Conservation (phyloP, 2,329 filamentous ascomycete species). For the Amauroascus verrucosus region DNA sequence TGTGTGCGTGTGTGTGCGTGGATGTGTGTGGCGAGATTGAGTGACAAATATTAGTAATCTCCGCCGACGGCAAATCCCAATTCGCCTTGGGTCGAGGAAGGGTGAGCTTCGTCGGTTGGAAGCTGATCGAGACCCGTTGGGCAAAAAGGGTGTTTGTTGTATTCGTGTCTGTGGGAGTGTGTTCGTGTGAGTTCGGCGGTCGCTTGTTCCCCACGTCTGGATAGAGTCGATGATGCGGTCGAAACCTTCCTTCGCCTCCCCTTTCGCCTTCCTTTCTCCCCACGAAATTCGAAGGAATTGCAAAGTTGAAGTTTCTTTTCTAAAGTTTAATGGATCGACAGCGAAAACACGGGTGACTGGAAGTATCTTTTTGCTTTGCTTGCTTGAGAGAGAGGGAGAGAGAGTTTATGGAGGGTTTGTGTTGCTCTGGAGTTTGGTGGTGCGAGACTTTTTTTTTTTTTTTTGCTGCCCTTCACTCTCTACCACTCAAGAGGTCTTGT, state of each 20-base stretch:
- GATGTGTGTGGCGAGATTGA: conserved; percentile 5
- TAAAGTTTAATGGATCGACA: conserved; percentile 10
- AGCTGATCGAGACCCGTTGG: background rate
- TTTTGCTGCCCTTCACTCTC: background rate
- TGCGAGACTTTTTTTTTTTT: background rate
- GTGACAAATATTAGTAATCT: conserved; percentile 7
- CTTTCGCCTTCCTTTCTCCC: background rate
- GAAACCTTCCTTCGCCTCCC: conserved; percentile 2
- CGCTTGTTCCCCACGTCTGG: background rate
- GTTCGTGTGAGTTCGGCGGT: background rate
- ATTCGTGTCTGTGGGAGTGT: background rate
- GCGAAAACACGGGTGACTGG: background rate
- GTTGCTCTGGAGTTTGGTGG: background rate
- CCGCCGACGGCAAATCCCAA: background rate
- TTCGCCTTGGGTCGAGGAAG: background rate
- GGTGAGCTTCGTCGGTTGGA: too few relatives aligned
- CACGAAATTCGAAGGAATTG: background rate
- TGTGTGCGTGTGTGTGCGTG: background rate
- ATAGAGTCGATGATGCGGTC: conserved; percentile 1
- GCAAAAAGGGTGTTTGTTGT: background rate
- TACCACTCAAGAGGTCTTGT: background rate
- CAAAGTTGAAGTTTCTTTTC: conserved; percentile 7
- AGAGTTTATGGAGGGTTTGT: conserved; percentile 3
- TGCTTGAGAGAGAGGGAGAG: background rate
- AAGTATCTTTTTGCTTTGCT: conserved; percentile 5